These are phyloP conservation scores for Daedaleopsis sinensis DNA, from an alignment of 768 basidiomycete genomes.

Conservation along the genomic window DNA sequence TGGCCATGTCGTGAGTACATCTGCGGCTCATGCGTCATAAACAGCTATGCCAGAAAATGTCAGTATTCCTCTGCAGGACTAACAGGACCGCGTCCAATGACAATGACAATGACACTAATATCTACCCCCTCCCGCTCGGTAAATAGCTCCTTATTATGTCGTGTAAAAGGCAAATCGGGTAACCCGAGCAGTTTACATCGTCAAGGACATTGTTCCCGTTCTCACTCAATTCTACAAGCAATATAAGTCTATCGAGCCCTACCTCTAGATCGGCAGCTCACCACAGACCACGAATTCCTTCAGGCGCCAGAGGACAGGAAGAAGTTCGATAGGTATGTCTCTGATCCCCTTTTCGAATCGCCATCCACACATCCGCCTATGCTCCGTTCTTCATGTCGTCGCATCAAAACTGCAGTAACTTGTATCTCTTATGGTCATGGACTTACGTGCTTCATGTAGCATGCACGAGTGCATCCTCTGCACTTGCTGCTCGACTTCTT, in stretches of 20 bases:
- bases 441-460: conserved; percentile 48
- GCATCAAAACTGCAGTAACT: background rate
- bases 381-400: conserved; percentile 27
- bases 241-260: conserved; percentile 99
- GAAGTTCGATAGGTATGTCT: conserved; percentile 77
- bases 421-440: background rate
- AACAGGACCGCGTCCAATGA: conserved; percentile 68
- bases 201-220: conserved; percentile 97
- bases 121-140: conserved; percentile 99
- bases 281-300: conserved; percentile 82
- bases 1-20: conserved; percentile 94
- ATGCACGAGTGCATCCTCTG: conserved; percentile 98
- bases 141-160: conserved; percentile 33
- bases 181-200: conserved; percentile 80
- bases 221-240: conserved; percentile 96
- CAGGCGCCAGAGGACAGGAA: conserved; percentile 90
- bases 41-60: conserved; percentile 96
- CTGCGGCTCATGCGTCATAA: conserved; percentile 99
- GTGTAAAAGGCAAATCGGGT: background rate
- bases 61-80: conserved; percentile 95
- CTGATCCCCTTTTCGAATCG: background rate
- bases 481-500: conserved; percentile 96
- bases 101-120: conserved; percentile 85
- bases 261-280: conserved; percentile 90
- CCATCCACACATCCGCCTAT: conserved; percentile 11